Base-by-base conservation (phyloP, 441 rosid species). In the Lepidium campestre region DNA sequence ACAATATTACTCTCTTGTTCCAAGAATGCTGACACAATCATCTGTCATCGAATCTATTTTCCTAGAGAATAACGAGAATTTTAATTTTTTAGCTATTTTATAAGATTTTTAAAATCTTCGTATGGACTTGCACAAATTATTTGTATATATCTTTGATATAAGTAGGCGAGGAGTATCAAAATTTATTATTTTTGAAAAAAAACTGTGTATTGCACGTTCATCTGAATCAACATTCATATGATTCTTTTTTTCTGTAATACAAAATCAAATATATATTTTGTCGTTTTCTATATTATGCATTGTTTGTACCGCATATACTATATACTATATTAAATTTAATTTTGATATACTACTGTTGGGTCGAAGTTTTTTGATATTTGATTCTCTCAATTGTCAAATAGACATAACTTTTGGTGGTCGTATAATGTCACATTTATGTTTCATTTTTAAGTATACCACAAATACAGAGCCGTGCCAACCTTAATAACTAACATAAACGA, bases 121-220 rank as follows among this genome's bases (percentile, higher is more conserved):
- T 45, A 46, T n/a, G 13, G 23, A 44, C 49, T 45, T 45, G 25
- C 49, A 37, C 6, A 12, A 37, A 10, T 18, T 18, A 18, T 18
- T 54, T 17, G 11, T 20, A 14, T 34, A 19, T 3, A 34, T 17
- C 14, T 6, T 35, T 5, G 23, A 27, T 39, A 53, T 6, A 36
- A 2, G 12, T 14, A 31, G 37, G 59, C 29, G 10, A 48, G 42
- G 34, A 29, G 20, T 32, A 40, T 41, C 20, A 15, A 22, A 44
- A n/a, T 7, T 0, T 15, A 15, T 5, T 45, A 3, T 15, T 5
- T 3, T 29, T 18, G 1, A 32, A 20, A 4, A 19, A n/a, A 11
- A 22, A 29, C 75, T 63, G 65, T 71, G 70, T 71, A 63, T 60
- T 36, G 70, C 70, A 71, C 75, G 75, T 71, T 63, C 70, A 55